Percentiles rank a stretch among this genome's conserved stretches.
Evolutionary conservation across 2,329 filamentous ascomycete genomes (phyloP).

Genomic region (Hirsutella thompsonii): DNA sequence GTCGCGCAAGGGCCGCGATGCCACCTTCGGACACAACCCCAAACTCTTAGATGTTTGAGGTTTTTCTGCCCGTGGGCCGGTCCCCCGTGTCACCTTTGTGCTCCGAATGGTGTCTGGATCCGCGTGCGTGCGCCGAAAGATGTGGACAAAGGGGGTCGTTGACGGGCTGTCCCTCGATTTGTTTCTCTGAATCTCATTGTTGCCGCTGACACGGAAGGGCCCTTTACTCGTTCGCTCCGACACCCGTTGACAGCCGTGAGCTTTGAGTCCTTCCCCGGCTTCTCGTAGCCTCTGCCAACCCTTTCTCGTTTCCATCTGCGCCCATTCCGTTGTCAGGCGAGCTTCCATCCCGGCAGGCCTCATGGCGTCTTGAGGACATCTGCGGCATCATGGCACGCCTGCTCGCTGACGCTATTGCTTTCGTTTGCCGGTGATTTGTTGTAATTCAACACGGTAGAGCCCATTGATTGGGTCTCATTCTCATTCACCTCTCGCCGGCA

Average conservation of each 20-base stretch:
- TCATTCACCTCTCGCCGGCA: conserved; percentile 17
- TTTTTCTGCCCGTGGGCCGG: too few species aligned
- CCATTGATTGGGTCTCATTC: conserved; percentile 35
- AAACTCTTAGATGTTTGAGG: too few species aligned
- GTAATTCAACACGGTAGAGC: conserved; percentile 17
- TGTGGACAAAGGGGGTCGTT: background rate
- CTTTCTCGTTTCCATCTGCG: background rate
- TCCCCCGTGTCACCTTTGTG: too few species aligned
- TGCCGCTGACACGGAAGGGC: conserved; percentile 4
- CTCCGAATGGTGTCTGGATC: too few species aligned
- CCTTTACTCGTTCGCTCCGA: conserved; percentile 20
- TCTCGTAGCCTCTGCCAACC: background rate
- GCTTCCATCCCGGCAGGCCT: background rate
- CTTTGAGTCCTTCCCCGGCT: background rate
- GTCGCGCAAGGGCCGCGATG: too few species aligned
- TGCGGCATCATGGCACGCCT: conserved; percentile 4
- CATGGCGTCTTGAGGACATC: conserved; percentile 1
- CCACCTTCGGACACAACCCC: too few species aligned
- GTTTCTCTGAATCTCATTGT: too few species aligned
- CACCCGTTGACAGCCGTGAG: background rate
- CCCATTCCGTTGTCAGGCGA: conserved; percentile 1
- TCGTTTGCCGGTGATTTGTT: conserved; percentile 11
- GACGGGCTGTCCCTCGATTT: background rate
- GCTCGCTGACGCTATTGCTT: conserved; percentile 7
- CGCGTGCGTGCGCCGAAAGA: too few species aligned